These are phyloP conservation scores for Umbelopsis ramanniana DNA, from an alignment of 192 early-diverging fungal species.

Conservation along the genomic window DNA sequence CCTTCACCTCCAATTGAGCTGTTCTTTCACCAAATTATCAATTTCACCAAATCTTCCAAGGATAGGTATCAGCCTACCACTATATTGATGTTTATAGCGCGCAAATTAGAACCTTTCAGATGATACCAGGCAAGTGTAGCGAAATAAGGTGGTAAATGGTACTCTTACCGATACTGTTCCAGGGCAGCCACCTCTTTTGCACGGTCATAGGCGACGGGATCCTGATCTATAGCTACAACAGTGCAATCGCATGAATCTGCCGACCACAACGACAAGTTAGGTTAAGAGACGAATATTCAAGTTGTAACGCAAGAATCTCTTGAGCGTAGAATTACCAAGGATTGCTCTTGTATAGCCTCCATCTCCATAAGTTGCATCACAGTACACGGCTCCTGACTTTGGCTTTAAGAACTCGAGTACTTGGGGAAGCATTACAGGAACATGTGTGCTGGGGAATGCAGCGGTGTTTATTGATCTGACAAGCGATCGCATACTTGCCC, in stretches of 20 bases:
- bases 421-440: conserved; percentile 56
- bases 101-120: no score
- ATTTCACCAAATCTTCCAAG: conserved; percentile 68
- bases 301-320: neutral
- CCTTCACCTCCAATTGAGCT: conserved; percentile 28
- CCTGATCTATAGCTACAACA: conserved; percentile 75
- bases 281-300: neutral
- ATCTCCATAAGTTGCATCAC: conserved; percentile 77
- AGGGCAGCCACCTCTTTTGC: conserved; percentile 50
- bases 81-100: neutral
- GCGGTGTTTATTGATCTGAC: neutral
- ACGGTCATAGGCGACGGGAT: conserved; percentile 64
- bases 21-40: conserved; percentile 35
- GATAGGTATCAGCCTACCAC: conserved; percentile 57
- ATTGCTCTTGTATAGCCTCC: conserved; percentile 73
- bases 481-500: neutral
- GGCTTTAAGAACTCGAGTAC: conserved; percentile 50
- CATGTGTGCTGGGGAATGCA: conserved; percentile 32
- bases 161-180: conserved; percentile 38
- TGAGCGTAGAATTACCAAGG: conserved; percentile 48
- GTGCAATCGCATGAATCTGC: conserved; percentile 51
- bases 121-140: neutral
- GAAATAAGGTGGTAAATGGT: neutral
- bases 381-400: conserved; percentile 47
- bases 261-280: neutral